phyloP scores from a whole-genome alignment of 257 asterid genomes.

The Solanum corneliomulleri region DNA sequence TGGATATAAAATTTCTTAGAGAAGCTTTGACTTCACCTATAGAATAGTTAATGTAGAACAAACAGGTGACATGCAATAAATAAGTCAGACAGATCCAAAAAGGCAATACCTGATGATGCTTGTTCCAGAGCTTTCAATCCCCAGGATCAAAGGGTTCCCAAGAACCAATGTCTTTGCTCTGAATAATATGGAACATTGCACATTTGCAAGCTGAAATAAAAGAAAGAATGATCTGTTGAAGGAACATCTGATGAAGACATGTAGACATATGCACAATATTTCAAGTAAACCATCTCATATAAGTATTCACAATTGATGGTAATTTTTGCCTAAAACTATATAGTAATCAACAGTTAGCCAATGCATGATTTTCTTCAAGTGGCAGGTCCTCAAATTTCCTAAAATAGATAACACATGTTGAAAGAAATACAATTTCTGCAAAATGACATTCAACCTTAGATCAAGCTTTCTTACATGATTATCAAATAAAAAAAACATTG shows the following conservation, averaged over 20 bases:
- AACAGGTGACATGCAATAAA: background rate
- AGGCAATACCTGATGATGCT: no score
- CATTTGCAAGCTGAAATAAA: conserved; percentile 56
- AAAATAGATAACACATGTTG: background rate
- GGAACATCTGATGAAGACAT: no score
- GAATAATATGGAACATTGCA: conserved; percentile 34
- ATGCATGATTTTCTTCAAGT: background rate
- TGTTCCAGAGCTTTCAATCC: no score
- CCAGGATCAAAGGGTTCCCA: no score
- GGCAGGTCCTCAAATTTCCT: background rate
- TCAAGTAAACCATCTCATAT: background rate
- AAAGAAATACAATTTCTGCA: background rate
- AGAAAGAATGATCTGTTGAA: background rate
- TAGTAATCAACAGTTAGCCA: background rate
- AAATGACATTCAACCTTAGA: background rate
- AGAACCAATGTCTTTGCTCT: no score
- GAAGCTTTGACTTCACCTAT: background rate
- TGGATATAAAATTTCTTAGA: background rate
- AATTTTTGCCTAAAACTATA: background rate
- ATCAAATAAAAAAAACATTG: background rate
- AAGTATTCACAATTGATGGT: background rate
- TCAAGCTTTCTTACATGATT: background rate
- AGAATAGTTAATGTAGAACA: background rate
- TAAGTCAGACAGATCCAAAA: background rate
- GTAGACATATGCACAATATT: background rate